Evolutionary conservation across 495 filamentous ascomycete genomes (phyloP).

Genomic region (Penicillium ucsense): DNA sequence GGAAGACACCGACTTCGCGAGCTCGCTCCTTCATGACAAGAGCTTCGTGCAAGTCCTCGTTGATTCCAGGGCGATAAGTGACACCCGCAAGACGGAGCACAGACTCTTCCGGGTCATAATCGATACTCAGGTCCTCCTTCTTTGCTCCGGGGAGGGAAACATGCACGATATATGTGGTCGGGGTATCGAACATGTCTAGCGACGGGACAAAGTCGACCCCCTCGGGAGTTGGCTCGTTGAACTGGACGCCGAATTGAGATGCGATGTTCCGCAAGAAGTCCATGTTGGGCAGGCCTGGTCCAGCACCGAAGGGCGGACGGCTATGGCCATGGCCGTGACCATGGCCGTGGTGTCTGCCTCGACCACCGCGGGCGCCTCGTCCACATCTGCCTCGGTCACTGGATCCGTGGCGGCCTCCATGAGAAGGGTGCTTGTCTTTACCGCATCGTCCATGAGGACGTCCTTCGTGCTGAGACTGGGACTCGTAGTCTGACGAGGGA

Average conservation of each 20-base stretch:
- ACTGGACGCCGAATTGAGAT: constrained; percentile 23
- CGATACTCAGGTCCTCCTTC: constrained; percentile 67
- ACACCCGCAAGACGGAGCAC: constrained; percentile 59
- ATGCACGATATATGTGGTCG: constrained; percentile 54
- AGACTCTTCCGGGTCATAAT: constrained; percentile 59
- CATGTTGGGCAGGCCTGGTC: constrained; percentile 9
- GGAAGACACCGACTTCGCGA: constrained; percentile 58
- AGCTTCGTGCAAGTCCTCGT: constrained; percentile 60
- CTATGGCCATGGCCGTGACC: constrained; percentile 4
- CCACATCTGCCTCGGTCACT: constrained; percentile 4
- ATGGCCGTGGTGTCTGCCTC: constrained; percentile 6
- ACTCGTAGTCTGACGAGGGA: constrained; percentile 4
- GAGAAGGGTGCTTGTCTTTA: constrained; percentile 5
- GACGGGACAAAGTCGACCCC: constrained; percentile 50
- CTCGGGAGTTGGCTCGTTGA: constrained; percentile 13
- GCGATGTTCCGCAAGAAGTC: constrained; percentile 27
- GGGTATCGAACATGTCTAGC: constrained; percentile 63
- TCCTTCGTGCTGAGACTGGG: constrained; percentile 6
- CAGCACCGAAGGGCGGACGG: constrained; percentile 1
- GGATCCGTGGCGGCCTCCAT: constrained; percentile 1
- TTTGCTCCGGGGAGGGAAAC: constrained; percentile 66
- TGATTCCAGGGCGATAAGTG: constrained; percentile 53
- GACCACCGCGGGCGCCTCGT: constrained; percentile 7
- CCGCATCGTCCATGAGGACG: constrained; percentile 1
- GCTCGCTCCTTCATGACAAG: constrained; percentile 53